These are phyloP conservation scores for Podospora appendiculata DNA, from an alignment of 495 filamentous ascomycete genomes.

Conservation along the genomic window DNA sequence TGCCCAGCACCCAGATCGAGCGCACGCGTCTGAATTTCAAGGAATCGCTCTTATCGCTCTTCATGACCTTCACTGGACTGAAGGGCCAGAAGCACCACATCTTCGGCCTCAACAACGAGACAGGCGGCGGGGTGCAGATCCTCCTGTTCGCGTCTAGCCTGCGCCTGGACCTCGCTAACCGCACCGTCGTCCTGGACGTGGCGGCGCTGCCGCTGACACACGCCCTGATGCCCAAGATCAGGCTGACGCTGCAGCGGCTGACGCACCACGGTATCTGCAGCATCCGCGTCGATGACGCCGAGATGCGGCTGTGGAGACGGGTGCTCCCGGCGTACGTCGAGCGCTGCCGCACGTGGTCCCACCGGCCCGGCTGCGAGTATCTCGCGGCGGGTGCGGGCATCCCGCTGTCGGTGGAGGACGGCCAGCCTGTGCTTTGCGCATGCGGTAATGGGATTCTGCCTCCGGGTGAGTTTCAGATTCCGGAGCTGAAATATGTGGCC, in stretches of 20 bases:
- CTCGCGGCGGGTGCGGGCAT: neutral
- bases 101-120: slow-evolving; percentile 27
- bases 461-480: too few species aligned
- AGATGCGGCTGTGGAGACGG: neutral
- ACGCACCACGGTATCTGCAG: neutral
- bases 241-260: neutral
- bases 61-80: slow-evolving; percentile 35
- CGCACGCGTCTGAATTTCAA: slow-evolving; percentile 36
- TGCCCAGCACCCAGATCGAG: slow-evolving; percentile 3
- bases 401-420: neutral
- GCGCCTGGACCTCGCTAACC: slow-evolving; percentile 31
- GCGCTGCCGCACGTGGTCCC: neutral
- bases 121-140: slow-evolving; percentile 24
- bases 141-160: slow-evolving; percentile 34
- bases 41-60: slow-evolving; percentile 37
- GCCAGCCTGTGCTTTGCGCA: neutral
- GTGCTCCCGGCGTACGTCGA: neutral
- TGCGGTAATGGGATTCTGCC: neutral
- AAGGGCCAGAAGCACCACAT: slow-evolving; percentile 26
- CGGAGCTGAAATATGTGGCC: neutral
- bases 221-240: slow-evolving; percentile 5
- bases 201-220: slow-evolving; percentile 38
- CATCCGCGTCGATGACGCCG: neutral
- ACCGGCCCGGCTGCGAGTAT: neutral
- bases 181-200: slow-evolving; percentile 38